Evolutionary conservation across 1,284 basidiomycete genomes (phyloP), one percentile per base, ranked within the genome.

Genomic region (Erythrobasidium hasegawianum): DNA sequence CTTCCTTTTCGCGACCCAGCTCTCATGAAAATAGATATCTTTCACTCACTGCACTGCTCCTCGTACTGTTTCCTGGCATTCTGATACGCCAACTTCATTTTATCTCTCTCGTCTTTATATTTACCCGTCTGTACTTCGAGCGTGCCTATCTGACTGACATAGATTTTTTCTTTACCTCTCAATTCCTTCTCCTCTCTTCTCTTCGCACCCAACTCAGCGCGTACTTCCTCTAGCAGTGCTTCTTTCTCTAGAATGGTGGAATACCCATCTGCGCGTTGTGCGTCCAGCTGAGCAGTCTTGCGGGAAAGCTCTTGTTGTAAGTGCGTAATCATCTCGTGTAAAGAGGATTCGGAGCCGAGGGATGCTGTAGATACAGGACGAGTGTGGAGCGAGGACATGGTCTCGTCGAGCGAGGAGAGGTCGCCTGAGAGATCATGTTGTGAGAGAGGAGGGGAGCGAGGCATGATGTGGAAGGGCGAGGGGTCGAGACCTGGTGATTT

Each of bases 151-250:
- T 78, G 77, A 26, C 73, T 75, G 11, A 77, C 62, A 57, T 78
- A 75, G 14, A 76, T 71, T 38, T 76, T 74, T 80, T 94, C 91
- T 77, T 91, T 91, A 11, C 83, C 81, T 53, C 88, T 81, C 69
- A 92, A 77, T 73, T 95, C 91, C 78, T 94, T 93, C 77, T 94
- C 90, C 71, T 94, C 89, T 49, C 88, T 83, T 76, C 89, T 87
- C 3, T 87, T 85, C 7, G 84, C 81, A 14, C 80, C 85, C 8
- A 94, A 78, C 77, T 94, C 90, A 10, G 80, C 83, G 9, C 71
- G 69, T 11, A 68, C 64, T 68, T 73, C 62, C 43, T 65, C 62
- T 14, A 65, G 20, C 20, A 58, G 24, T 33, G 55, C 43, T 71
- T 82, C 80, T 61, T 86, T 76, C 73, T 91, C 89, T 67, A 93